phyloP scores from a whole-genome alignment of 2,329 filamentous ascomycete species.

The Colletotrichum orchidophilum region DNA sequence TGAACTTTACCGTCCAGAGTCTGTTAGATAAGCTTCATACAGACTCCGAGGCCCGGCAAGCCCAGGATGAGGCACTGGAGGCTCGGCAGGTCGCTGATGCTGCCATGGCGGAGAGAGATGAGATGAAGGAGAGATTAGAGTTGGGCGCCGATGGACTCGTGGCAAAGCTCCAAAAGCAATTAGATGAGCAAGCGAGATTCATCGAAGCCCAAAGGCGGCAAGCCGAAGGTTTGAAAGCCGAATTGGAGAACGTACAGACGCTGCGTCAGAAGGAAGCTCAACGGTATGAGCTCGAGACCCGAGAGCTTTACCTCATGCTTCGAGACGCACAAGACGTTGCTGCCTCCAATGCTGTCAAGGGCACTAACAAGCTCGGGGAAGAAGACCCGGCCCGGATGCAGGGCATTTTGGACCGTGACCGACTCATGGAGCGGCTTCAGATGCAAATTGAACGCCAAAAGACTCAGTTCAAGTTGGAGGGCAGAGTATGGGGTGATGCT shows the following conservation, averaged over 20 bases:
- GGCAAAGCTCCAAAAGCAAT: constrained; percentile 88
- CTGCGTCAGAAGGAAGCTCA: constrained; percentile 90
- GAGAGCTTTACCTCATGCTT: constrained; percentile 98
- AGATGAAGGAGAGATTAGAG: constrained; percentile 88
- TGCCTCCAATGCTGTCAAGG: constrained; percentile 79
- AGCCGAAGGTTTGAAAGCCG: constrained; percentile 86
- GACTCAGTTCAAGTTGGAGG: constrained; percentile 97
- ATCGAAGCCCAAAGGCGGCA: constrained; percentile 90
- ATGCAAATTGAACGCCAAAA: constrained; percentile 97
- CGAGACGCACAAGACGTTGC: constrained; percentile 96
- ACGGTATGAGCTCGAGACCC: constrained; percentile 92
- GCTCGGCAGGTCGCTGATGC: constrained; percentile 93
- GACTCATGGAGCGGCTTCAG: constrained; percentile 91
- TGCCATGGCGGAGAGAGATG: constrained; percentile 94
- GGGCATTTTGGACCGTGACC: constrained; percentile 92
- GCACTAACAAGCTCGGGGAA: constrained; percentile 60
- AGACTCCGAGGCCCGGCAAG: constrained; percentile 92
- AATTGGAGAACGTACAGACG: constrained; percentile 86
- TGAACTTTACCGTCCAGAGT: constrained; percentile 97
- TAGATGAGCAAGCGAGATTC: constrained; percentile 91
- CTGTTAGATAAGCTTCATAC: constrained; percentile 96
- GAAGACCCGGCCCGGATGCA: constrained; percentile 82
- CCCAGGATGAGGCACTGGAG: constrained; percentile 90
- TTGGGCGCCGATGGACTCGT: constrained; percentile 94
- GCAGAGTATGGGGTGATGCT: constrained; percentile 85